These are phyloP conservation scores for Dalbergia oliveri DNA, from an alignment of 306 rosid species.

Conservation along the genomic window DNA sequence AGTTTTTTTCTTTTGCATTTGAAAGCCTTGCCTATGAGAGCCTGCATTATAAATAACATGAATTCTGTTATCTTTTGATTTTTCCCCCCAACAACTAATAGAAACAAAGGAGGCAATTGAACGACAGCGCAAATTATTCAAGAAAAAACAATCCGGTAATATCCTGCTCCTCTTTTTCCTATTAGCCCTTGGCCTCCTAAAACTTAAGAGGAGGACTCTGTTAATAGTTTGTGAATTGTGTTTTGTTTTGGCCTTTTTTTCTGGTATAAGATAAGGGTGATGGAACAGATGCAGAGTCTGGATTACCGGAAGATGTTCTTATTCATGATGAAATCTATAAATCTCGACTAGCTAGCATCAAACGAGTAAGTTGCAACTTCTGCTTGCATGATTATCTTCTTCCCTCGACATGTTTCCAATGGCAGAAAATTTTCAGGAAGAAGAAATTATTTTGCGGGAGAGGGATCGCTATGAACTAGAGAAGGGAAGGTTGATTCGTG, in stretches of 20 bases:
- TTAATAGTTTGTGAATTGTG: slow-evolving; percentile 30
- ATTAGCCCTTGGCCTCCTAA: slow-evolving; percentile 34
- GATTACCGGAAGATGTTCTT: slow-evolving; percentile 73
- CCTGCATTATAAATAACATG: slow-evolving; percentile 18
- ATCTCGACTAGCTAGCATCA: slow-evolving; percentile 91
- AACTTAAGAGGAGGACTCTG: background rate
- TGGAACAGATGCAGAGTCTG: slow-evolving; percentile 74
- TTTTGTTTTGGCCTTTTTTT: slow-evolving; percentile 26
- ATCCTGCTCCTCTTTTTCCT: slow-evolving; percentile 28
- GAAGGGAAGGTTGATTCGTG: slow-evolving; percentile 96
- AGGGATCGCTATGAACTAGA: slow-evolving; percentile 96
- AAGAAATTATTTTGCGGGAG: slow-evolving; percentile 84
- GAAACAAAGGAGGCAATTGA: slow-evolving; percentile 94
- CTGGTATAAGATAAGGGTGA: slow-evolving; percentile 79
- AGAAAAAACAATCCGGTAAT: slow-evolving; percentile 88
- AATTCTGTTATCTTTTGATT: slow-evolving; percentile 28
- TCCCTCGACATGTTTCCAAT: slow-evolving; percentile 43
- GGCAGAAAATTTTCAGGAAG: slow-evolving; percentile 68
- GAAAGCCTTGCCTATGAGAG: slow-evolving; percentile 29
- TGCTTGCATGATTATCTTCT: slow-evolving; percentile 27
- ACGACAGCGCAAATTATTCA: slow-evolving; percentile 89
- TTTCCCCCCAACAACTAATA: slow-evolving; percentile 68
- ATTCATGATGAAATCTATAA: slow-evolving; percentile 94
- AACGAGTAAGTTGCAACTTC: slow-evolving; percentile 69
- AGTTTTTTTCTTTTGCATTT: background rate